Base-by-base conservation (phyloP, 148 eudicot genomes). In the Vaccinium myrtillus region DNA sequence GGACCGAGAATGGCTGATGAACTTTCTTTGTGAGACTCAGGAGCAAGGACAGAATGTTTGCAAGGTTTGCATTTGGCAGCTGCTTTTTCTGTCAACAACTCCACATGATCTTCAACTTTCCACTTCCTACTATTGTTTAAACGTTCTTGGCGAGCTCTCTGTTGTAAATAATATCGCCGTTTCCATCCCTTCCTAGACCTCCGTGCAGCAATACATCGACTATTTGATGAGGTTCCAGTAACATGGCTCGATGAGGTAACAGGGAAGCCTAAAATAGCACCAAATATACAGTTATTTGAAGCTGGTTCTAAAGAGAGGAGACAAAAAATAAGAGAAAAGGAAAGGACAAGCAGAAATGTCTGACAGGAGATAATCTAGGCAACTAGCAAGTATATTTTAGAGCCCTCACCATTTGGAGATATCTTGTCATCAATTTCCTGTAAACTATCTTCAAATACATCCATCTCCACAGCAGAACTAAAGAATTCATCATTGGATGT, bases 381-480 rank as follows among this genome's bases (percentile, higher is more conserved):
- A 79, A 8, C 46, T 67, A 67, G 16, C 73, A 67, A 69, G 74
- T 13, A 69, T 36, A 13, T 53, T 27, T 12, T 46, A 39, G 15
- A 75, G 82, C 58, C 39, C 89, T 83, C 82, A 91, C 94, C 89
- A 78, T 87, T 86, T 75, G 83, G 84, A 79, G 93, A 86, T 84
- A 82, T 65, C 43, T 83, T 88, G 79, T 83, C 88, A 87, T 83
- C 86, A 83, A 82, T 86, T 30, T 91, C 92, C 82, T 89, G 86
- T 49, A 86, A 50, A 30, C 85, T 82, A 78, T 89, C 87, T 89
- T 96, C 98, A 80, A 89, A 81, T 63, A 96, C 93, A 90, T 96
- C 99, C 99, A 96, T 96, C 90, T 95, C 99, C 67, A 91, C 93
- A 85, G 91, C 89, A 84, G 92, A 91, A 87, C 86, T 88, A 84